Base-by-base conservation (phyloP, 345 rosid genomes). In the Gossypium mustelinum region DNA sequence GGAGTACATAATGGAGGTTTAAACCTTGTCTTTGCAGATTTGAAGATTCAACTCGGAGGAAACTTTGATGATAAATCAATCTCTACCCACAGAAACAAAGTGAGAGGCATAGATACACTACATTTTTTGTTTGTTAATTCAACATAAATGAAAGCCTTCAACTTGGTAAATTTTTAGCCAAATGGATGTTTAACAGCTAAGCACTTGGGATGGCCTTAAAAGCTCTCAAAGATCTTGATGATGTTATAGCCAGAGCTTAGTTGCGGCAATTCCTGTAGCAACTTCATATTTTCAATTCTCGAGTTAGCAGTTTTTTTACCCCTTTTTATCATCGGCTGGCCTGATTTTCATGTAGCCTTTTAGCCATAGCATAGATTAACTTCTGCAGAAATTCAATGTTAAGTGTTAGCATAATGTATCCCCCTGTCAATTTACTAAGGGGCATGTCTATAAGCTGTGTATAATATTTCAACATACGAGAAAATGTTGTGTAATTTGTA, bases 391-490 rank as follows among this genome's bases (percentile, higher is more conserved):
- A 22, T 54, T 16, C 12, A 67, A 51, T 20, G 11, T 18, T 60
- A 10, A 50, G 16, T 50, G 25, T 72, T 25, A 55, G 66, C 55
- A 34, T 75, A 70, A 27, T 61, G 43, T 66, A 59, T 70, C 68
- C n/a, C 27, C 72, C 74, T 64, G 47, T 24, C 56, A 43, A 56
- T 51, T 56, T 17, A 9, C 34, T 9, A 20, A 11, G 68, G 58
- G 72, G 68, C 47, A 20, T 75, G 81, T 77, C 77, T 48, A 29
- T 80, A 54, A 70, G 54, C 79, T 45, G 44, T 70, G 82, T 74
- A 74, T 51, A 58, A 34, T 34, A 62, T 20, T 77, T 47, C 51
- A 68, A 48, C 47, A 48, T 62, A n/a, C 18, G 45, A 70, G 20
- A 58, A 58, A 52, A 11, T 60, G 14, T 25, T 25, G 41, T 60